Conservation (phyloP, 2,329 filamentous ascomycete genomes). For the Blastomyces emzantsi region DNA sequence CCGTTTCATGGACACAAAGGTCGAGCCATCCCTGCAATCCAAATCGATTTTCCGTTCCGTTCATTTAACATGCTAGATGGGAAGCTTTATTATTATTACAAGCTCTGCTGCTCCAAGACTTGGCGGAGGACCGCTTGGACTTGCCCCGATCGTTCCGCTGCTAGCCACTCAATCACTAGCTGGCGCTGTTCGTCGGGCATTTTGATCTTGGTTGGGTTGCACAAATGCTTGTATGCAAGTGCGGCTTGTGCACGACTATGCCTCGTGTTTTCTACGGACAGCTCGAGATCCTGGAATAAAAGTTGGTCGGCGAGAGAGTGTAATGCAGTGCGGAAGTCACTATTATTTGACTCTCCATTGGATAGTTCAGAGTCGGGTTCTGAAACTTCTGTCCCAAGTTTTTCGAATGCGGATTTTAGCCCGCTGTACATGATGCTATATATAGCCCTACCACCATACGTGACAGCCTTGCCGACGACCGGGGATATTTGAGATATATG, state of each 20-base stretch:
- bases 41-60: background rate
- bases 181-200: constrained; percentile 20
- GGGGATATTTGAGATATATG: constrained; percentile 25
- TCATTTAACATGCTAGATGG: background rate
- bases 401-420: constrained; percentile 27
- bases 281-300: constrained; percentile 28
- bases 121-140: constrained; percentile 30
- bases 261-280: constrained; percentile 30
- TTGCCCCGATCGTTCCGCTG: constrained; percentile 32
- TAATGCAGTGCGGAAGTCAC: constrained; percentile 22
- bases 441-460: constrained; percentile 28
- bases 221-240: constrained; percentile 26
- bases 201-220: constrained; percentile 17
- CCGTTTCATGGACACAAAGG: background rate
- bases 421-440: constrained; percentile 30
- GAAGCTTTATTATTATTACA: background rate
- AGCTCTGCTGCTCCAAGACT: constrained; percentile 7
- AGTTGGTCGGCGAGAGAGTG: constrained; percentile 23
- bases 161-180: constrained; percentile 28
- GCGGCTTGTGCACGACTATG: constrained; percentile 31
- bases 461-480: constrained; percentile 25
- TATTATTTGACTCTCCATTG: constrained; percentile 15
- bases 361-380: background rate
- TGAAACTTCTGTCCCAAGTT: constrained; percentile 23
- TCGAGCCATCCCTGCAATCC: background rate